Evolutionary conservation across 1,284 basidiomycete species (phyloP), one percentile per base, ranked within the genome.

Genomic region (Trichosporon coremiiforme): DNA sequence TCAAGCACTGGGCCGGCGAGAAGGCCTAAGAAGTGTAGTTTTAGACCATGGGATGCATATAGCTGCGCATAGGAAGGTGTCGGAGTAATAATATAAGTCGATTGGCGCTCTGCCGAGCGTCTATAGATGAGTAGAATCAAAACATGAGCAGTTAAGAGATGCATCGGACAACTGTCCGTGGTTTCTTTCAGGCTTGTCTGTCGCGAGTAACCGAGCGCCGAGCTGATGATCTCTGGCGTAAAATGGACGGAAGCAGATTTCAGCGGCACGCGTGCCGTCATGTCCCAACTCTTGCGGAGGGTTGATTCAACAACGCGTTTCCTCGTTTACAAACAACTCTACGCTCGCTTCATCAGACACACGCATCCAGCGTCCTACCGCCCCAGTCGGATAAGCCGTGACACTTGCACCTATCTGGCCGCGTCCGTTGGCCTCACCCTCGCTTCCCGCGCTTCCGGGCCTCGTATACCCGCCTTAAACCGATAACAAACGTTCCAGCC

Each of bases 1-100:
- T 98, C 82, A 78, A 80, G 73, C 79, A 78, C 55, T 83, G 80
- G 79, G 57, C 57, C 29, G 57, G 57, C 29, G 79, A 80, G 74
- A 76, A 74, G 70, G 76, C 78, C 77, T 80, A 79, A 70, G 57
- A 57, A 66, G 53, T 57, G 38, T 57, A 66, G 47, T 65, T 33
- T 29, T 65, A 45, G 64, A 41, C 45, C 64, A 65, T 65, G 38
- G 64, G 64, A 65, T 62, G 57, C 57, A 62, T 62, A 62, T 62
- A 62, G 57, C 57, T 62, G 57, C 57, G 57, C 57, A 62, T 62
- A 62, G 57, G 31, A 33, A n/a, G 57, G 57, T 29, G 53, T 57
- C 31, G 57, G 57, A 33, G 31, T 35, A 62, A 53, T 62, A 62
- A 35, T 62, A 33, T 33, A 33, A 33, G 31, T 33, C 29, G 57